Conservation (phyloP, 225 moss, liverwort and hornwort species). For the Lunularia cruciata region DNA sequence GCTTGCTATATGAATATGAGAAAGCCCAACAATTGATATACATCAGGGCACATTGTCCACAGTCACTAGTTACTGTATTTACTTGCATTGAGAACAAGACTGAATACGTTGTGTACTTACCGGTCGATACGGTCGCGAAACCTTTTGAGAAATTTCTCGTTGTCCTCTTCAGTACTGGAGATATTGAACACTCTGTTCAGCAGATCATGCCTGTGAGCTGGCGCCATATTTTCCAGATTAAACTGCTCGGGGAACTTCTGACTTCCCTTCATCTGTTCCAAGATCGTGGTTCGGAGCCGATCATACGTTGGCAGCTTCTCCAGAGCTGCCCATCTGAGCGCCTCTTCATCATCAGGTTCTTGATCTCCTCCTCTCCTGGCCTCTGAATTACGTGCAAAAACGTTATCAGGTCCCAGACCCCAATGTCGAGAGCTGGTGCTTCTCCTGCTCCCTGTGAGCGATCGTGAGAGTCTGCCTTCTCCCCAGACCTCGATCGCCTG, state of each 20-base stretch:
- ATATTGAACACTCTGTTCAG: conserved; percentile 57
- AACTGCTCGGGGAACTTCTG: conserved; percentile 63
- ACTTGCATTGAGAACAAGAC: no score
- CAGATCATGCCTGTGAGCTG: conserved; percentile 54
- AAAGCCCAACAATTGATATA: no score
- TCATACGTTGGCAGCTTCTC: conserved; percentile 90
- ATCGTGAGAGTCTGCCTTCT: conserved; percentile 9
- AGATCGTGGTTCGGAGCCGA: conserved; percentile 69
- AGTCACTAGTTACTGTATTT: conserved; percentile 20
- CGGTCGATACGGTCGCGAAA: conserved; percentile 64
- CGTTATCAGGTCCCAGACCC: conserved; percentile 37
- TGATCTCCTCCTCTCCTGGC: conserved; percentile 19
- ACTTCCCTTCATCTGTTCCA: conserved; percentile 63
- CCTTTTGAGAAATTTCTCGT: conserved; percentile 53
- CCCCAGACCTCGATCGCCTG: conserved; percentile 27
- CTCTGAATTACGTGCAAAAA: conserved; percentile 39
- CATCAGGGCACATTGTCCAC: no score
- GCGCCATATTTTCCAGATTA: conserved; percentile 66
- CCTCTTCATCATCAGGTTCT: conserved; percentile 68
- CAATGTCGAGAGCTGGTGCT: conserved; percentile 22
- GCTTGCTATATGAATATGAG: no score
- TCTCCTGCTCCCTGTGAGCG: conserved; percentile 17
- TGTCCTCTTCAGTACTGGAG: conserved; percentile 44
- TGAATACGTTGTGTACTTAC: neutral
- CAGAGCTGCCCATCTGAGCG: conserved; percentile 86